Conservation (phyloP, 2,329 filamentous ascomycete species). For the Magnaporthiopsis poae region DNA sequence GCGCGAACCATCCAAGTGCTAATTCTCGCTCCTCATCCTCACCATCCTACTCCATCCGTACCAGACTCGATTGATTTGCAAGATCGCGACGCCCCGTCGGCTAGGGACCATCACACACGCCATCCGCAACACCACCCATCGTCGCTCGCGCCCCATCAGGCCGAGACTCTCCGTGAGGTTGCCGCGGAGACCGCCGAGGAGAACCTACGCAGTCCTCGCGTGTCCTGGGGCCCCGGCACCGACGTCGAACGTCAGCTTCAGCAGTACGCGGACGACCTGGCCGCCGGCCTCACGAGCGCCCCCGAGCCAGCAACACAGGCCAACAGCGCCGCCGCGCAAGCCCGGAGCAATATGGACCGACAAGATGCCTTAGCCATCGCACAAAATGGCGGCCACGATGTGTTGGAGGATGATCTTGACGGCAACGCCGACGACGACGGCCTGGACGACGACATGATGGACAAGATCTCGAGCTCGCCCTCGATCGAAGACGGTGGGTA, state of each 20-base stretch:
- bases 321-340: slow-evolving; percentile 15
- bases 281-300: slow-evolving; percentile 29
- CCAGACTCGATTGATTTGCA: slow-evolving; percentile 92
- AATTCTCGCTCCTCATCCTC: slow-evolving; percentile 10
- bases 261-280: slow-evolving; percentile 36
- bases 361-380: slow-evolving; percentile 51
- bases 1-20: neutral
- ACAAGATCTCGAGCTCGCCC: slow-evolving; percentile 96
- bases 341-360: slow-evolving; percentile 30
- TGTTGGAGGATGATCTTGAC: slow-evolving; percentile 53
- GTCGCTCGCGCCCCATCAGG: slow-evolving; percentile 67
- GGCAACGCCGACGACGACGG: slow-evolving; percentile 63
- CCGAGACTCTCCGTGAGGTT: slow-evolving; percentile 71
- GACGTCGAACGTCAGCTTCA: slow-evolving; percentile 35
- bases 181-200: slow-evolving; percentile 68
- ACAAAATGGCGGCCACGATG: slow-evolving; percentile 49
- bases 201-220: slow-evolving; percentile 31
- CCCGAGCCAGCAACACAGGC: slow-evolving; percentile 20
- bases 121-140: slow-evolving; percentile 38
- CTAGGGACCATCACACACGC: slow-evolving; percentile 71
- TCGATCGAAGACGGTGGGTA: slow-evolving; percentile 98
- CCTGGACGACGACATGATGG: slow-evolving; percentile 90
- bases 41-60: slow-evolving; percentile 11
- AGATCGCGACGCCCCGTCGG: slow-evolving; percentile 69
- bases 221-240: slow-evolving; percentile 41